phyloP scores from a whole-genome alignment of 306 rosid genomes.

The Heteromeles arbutifolia region DNA sequence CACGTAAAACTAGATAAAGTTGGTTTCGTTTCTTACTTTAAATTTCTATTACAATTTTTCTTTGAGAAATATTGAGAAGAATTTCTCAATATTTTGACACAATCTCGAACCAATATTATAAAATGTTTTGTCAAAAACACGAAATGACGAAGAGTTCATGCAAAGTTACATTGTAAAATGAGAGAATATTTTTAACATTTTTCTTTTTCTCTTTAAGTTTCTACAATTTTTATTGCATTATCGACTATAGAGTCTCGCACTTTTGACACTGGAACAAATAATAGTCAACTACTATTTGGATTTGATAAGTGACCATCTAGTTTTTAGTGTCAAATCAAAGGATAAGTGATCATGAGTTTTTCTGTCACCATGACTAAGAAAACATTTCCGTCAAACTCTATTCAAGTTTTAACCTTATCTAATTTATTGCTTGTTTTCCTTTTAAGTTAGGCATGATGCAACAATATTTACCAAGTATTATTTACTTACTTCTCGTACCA shows the following conservation, averaged over 20 bases:
- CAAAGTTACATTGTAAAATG: fast-evolving
- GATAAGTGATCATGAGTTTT: no score
- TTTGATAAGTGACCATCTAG: no score
- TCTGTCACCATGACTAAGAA: background rate
- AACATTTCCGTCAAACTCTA: background rate
- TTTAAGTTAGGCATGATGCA: background rate
- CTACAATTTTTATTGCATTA: background rate
- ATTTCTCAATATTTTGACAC: no score
- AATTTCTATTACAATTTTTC: background rate
- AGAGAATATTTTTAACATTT: no score
- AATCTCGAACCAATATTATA: no score
- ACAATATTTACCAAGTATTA: background rate
- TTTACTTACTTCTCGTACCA: background rate
- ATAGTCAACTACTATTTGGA: no score
- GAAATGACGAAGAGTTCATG: no score
- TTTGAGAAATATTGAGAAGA: no score
- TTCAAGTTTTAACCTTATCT: background rate
- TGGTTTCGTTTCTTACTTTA: background rate
- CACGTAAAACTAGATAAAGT: background rate
- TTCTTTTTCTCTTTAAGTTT: background rate
- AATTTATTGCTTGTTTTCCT: background rate
- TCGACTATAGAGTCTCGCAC: background rate
- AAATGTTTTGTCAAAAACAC: fast-evolving
- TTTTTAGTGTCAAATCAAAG: no score
- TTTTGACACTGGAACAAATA: no score